Evolutionary conservation across 352 stramenopile genomes (phyloP).

Genomic region (Globisporangium lucens): DNA sequence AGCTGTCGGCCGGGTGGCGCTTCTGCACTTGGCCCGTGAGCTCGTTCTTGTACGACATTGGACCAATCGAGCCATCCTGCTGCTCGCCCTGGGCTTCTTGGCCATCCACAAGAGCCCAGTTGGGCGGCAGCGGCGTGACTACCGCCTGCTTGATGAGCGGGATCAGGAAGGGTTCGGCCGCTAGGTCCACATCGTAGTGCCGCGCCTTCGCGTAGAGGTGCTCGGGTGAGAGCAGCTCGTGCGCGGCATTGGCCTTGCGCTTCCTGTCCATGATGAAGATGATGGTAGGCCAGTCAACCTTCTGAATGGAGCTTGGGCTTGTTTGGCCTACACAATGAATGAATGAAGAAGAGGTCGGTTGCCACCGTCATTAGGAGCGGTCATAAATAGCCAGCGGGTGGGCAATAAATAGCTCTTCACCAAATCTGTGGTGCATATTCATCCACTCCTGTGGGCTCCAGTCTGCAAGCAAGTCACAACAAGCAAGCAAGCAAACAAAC

Average conservation of each 20-base stretch:
- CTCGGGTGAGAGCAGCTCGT: conserved; percentile 30
- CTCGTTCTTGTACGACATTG: conserved; percentile 22
- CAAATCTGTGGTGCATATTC: neutral
- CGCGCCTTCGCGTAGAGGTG: conserved; percentile 44
- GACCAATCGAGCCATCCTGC: neutral
- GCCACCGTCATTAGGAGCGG: neutral
- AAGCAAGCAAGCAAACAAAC: neutral
- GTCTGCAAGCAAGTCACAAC: neutral
- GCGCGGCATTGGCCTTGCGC: neutral
- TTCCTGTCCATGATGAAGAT: neutral
- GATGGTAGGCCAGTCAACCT: too few species aligned
- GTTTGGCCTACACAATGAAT: neutral
- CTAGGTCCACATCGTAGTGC: conserved; percentile 42
- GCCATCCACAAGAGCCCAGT: conserved; percentile 16
- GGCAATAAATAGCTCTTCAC: neutral
- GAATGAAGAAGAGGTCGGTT: too few species aligned
- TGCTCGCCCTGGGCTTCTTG: neutral
- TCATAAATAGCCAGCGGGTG: neutral
- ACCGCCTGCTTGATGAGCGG: conserved; percentile 48
- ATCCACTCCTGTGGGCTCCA: neutral
- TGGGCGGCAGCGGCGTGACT: conserved; percentile 39
- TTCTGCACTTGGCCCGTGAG: conserved; percentile 14
- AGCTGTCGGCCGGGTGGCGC: conserved; percentile 28
- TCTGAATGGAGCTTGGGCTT: neutral
- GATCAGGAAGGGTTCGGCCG: conserved; percentile 44